Evolutionary conservation across 768 basidiomycete species (phyloP), one percentile per base, ranked within the genome.

Genomic region (Mrakia hoshinonis): DNA sequence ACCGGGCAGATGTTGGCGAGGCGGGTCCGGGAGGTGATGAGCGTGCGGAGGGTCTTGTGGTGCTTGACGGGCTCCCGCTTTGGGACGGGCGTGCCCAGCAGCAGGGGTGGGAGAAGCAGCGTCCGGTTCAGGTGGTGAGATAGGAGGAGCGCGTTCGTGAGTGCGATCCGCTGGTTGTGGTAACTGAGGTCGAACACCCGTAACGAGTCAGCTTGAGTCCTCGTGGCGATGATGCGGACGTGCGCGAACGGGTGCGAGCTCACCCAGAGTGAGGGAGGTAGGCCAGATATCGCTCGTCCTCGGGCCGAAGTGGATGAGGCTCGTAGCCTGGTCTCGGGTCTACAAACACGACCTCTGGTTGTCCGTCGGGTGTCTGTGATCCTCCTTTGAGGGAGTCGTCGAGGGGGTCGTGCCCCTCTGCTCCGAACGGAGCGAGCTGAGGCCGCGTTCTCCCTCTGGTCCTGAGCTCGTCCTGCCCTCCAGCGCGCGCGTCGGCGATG

Each of bases 161-260:
- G 84, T 22, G 89, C 87, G 74, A 92, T 90, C 43, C 90, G 87
- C 80, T 92, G 89, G 78, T 90, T 92, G 79, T 92, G 89, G 74
- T 89, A 88, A 3, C 66, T 67, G 5, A 15, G 15, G 29, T 26
- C 11, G 29, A 48, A 9, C 15, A 24, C 39, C 62, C 15, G 22
- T 22, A 5, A 46, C 26, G 47, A 38, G 31, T 31, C 1, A 51
- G 5, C 5, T 20, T 18, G 22, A 34, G 18, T 20, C 10, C 5
- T 15, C n/a, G 29, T 26, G 18, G 29, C n/a, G n/a, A n/a, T n/a
- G n/a, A n/a, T n/a, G n/a, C n/a, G 15, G 34, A 38, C 48, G 24
- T 46, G 29, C 26, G 31, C 34, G 29, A n/a, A 36, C 13, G 64
- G 39, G 38, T 10, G 39, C 26, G 46, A 18, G 36, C 66, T 51